A percentile compares a stretch with the other conserved stretches of the same genome.
These are phyloP conservation scores for Trametopsis cervina DNA, from an alignment of 768 basidiomycete genomes.

Conservation along the genomic window DNA sequence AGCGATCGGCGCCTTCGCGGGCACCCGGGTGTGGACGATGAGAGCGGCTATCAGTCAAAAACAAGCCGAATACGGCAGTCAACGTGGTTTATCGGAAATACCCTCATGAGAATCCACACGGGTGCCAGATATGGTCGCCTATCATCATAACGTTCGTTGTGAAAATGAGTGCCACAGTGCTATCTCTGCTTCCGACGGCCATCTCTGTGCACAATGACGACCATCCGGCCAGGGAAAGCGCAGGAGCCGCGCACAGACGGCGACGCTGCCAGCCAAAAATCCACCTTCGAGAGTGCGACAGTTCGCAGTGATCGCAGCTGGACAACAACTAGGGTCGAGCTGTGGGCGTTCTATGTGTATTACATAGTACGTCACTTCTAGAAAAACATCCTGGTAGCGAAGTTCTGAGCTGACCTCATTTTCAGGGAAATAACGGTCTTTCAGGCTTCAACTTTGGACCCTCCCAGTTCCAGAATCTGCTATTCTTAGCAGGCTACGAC, in stretches of 20 bases:
- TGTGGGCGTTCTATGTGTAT: conserved; percentile 25
- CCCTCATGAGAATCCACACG: too few relatives aligned
- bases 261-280: too few relatives aligned
- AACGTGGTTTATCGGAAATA: not conserved
- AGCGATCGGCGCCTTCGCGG: not conserved
- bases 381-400: too few relatives aligned
- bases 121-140: too few relatives aligned
- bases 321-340: conserved; percentile 40
- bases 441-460: conserved; percentile 70
- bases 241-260: too few relatives aligned
- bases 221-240: too few relatives aligned
- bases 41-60: not conserved
- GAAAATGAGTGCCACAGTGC: not conserved
- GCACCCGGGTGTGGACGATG: not conserved
- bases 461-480: conserved; percentile 67
- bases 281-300: too few relatives aligned
- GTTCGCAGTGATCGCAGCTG: not conserved
- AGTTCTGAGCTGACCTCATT: too few relatives aligned
- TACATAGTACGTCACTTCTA: conserved; percentile 19
- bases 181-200: not conserved
- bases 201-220: not conserved
- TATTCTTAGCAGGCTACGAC: conserved; percentile 69
- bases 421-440: conserved; percentile 58
- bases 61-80: not conserved
- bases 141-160: not conserved